Conservation (phyloP, 2,329 filamentous ascomycete species). For the Penicillium sp. region DNA sequence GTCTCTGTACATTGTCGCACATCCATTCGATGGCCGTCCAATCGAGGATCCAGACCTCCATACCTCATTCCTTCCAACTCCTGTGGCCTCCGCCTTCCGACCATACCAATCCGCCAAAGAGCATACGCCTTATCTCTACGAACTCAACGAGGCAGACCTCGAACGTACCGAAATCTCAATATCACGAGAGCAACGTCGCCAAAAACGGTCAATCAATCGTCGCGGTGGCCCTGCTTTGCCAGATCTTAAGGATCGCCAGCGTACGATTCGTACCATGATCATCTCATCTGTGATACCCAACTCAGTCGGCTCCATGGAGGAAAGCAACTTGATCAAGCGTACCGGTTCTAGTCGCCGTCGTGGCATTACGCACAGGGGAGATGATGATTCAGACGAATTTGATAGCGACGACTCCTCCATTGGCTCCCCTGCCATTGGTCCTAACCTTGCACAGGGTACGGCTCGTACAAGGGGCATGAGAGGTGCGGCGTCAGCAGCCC, state of each 20-base stretch:
- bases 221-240: constrained; percentile 87
- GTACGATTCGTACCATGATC: constrained; percentile 86
- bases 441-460: constrained; percentile 65
- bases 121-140: constrained; percentile 88
- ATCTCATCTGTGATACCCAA: constrained; percentile 91
- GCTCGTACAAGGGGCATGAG: constrained; percentile 84
- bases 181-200: constrained; percentile 84
- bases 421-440: constrained; percentile 77
- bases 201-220: constrained; percentile 92
- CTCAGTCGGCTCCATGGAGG: constrained; percentile 72
- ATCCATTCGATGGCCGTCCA: constrained; percentile 90
- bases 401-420: constrained; percentile 84
- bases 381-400: constrained; percentile 81
- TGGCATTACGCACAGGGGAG: constrained; percentile 54
- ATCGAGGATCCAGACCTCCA: constrained; percentile 89
- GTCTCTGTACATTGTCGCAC: constrained; percentile 86
- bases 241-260: constrained; percentile 91
- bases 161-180: constrained; percentile 90
- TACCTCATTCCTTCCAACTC: constrained; percentile 78
- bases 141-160: constrained; percentile 83
- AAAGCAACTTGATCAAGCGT: constrained; percentile 82
- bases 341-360: constrained; percentile 60
- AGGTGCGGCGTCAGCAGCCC: constrained; percentile 79
- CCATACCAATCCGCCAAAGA: constrained; percentile 92
- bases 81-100: constrained; percentile 76